A percentile compares a stretch with the other conserved stretches of the same genome.
Conservation (phyloP, 176 grass and related monocot genomes). For the Lolium multiflorum region DNA sequence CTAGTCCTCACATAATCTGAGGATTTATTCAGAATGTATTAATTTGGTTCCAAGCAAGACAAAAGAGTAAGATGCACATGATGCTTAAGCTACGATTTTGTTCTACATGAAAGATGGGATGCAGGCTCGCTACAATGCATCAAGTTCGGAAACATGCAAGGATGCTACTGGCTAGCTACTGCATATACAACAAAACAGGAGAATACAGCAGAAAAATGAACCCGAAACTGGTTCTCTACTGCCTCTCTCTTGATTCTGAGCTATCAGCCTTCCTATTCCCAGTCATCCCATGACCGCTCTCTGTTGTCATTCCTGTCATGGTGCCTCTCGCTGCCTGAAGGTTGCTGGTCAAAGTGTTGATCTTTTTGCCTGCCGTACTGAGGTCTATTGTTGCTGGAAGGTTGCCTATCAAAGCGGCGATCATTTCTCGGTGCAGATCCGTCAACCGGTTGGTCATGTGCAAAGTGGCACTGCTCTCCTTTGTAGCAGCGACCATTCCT, state of each 20-base stretch:
- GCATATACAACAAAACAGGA: constrained; percentile 61
- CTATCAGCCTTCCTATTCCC: constrained; percentile 35
- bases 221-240: constrained; percentile 28
- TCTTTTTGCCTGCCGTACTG: constrained; percentile 42
- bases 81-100: constrained; percentile 35
- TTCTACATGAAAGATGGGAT: constrained; percentile 41
- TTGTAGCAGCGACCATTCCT: constrained; percentile 5
- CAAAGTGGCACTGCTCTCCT: constrained; percentile 43
- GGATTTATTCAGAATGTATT: constrained; percentile 41
- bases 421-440: constrained; percentile 39
- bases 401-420: constrained; percentile 42
- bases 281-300: constrained; percentile 2
- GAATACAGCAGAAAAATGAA: constrained; percentile 17
- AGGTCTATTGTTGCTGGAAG: constrained; percentile 36
- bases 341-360: constrained; percentile 51
- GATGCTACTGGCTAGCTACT: constrained; percentile 39
- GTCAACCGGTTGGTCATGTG: constrained; percentile 41
- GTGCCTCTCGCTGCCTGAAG: constrained; percentile 46
- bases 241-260: constrained; percentile 53
- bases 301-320: constrained; percentile 41
- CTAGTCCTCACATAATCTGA: constrained; percentile 1
- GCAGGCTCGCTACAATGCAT: constrained; percentile 30
- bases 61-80: constrained; percentile 45
- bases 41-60: constrained; percentile 34
- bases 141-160: constrained; percentile 39